Conservation (phyloP, 257 asterid species). For the Datura wrightii region DNA sequence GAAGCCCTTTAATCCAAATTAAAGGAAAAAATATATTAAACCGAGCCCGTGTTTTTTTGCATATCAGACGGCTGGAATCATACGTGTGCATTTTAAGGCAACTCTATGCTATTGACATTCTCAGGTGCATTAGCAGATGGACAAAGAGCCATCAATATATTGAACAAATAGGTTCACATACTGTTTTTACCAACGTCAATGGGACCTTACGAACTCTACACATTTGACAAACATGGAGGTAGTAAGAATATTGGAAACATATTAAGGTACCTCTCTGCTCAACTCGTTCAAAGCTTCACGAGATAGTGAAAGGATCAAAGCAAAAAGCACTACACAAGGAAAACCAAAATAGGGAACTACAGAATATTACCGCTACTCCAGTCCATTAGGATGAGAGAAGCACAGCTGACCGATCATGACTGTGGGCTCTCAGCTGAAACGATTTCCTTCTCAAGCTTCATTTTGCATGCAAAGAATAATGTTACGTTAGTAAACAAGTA, state of each 20-base stretch:
- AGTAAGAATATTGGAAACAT: neutral
- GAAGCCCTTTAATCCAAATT: neutral
- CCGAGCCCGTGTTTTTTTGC: too few relatives aligned
- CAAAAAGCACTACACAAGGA: neutral
- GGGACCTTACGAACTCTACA: neutral
- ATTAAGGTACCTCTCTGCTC: neutral
- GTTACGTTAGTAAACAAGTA: neutral
- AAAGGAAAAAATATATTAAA: neutral
- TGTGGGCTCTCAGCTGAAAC: neutral
- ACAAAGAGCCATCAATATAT: neutral
- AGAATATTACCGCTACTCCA: neutral
- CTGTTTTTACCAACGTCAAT: neutral
- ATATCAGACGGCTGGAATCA: neutral
- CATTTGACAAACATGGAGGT: slow-evolving; percentile 4
- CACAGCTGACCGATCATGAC: neutral
- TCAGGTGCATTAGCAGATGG: neutral
- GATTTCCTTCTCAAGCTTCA: slow-evolving; percentile 19
- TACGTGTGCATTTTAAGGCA: neutral
- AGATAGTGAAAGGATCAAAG: neutral
- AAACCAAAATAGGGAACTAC: neutral
- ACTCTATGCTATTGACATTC: neutral
- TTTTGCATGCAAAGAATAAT: neutral
- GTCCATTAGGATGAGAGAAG: neutral
- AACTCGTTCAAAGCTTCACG: neutral
- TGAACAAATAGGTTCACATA: neutral